phyloP scores from a whole-genome alignment of 257 asterid species.

The Ajuga chamaepitys region DNA sequence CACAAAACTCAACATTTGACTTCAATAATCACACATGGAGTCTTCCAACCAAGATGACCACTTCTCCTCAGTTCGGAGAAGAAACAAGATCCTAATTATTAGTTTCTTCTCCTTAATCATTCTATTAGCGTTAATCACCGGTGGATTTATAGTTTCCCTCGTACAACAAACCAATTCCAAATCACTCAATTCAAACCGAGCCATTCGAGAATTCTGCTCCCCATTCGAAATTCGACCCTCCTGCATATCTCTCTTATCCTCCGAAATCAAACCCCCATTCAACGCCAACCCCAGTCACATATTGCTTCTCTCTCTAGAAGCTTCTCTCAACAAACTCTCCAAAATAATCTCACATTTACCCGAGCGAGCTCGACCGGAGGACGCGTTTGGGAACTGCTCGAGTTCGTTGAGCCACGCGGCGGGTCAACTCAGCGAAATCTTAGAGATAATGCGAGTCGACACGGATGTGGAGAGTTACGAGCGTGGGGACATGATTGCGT shows the following conservation, averaged over 20 bases:
- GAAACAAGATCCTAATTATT: slow-evolving; percentile 23
- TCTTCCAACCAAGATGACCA: slow-evolving; percentile 12
- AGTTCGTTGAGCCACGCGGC: slow-evolving; percentile 14
- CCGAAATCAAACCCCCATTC: slow-evolving; percentile 6
- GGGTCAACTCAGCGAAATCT: slow-evolving; percentile 7
- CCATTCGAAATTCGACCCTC: background rate
- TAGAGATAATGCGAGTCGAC: slow-evolving; percentile 13
- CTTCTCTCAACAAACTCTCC: background rate
- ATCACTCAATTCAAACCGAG: background rate
- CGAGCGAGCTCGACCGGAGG: background rate
- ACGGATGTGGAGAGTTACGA: slow-evolving; percentile 21
- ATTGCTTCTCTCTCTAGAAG: slow-evolving; percentile 11
- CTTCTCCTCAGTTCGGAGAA: slow-evolving; percentile 15
- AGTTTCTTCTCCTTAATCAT: slow-evolving; percentile 27
- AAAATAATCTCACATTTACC: background rate
- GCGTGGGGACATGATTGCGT: slow-evolving; percentile 12
- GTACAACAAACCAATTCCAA: slow-evolving; percentile 2
- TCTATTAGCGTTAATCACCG: slow-evolving; percentile 24
- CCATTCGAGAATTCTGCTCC: slow-evolving; percentile 18
- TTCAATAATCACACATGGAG: no score
- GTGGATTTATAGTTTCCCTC: slow-evolving; percentile 13
- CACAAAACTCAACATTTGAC: no score
- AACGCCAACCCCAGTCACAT: slow-evolving; percentile 11
- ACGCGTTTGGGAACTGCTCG: slow-evolving; percentile 10
- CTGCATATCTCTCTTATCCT: slow-evolving; percentile 10